Evolutionary conservation across 1,284 basidiomycete species (phyloP).

Genomic region (Ceratobasidium papillatum): DNA sequence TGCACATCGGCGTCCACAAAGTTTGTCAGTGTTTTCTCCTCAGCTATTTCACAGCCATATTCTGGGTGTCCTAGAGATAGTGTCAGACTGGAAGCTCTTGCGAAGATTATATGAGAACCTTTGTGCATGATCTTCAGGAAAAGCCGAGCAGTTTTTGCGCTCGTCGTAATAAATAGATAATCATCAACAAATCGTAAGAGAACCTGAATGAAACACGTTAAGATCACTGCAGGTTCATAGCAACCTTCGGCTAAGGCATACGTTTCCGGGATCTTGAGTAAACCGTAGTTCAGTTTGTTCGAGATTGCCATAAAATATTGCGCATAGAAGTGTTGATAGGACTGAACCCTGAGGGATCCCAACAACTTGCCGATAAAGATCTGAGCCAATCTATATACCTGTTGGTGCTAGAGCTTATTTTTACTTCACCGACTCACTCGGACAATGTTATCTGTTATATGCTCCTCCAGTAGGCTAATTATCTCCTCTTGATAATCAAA

Average conservation of each 20-base stretch:
- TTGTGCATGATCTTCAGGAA: constrained; percentile 85
- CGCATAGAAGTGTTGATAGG: constrained; percentile 88
- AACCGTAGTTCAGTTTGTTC: constrained; percentile 73
- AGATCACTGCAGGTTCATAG: neutral
- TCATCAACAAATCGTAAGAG: constrained; percentile 92
- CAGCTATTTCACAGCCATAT: constrained; percentile 91
- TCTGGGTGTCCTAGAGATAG: constrained; percentile 77
- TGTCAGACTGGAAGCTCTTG: neutral
- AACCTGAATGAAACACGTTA: constrained; percentile 58
- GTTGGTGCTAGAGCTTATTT: neutral
- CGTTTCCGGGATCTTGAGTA: constrained; percentile 66
- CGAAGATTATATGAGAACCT: constrained; percentile 63
- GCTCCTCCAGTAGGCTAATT: constrained; percentile 81
- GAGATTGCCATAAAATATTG: constrained; percentile 92
- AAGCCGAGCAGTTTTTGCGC: constrained; percentile 64
- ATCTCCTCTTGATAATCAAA: constrained; percentile 67
- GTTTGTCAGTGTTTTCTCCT: constrained; percentile 89
- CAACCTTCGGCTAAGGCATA: constrained; percentile 53
- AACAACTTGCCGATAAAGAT: constrained; percentile 84
- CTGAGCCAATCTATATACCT: constrained; percentile 68
- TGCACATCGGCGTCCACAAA: constrained; percentile 67
- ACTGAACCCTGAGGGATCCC: constrained; percentile 98
- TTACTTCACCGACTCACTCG: constrained; percentile 62
- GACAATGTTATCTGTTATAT: constrained; percentile 91
- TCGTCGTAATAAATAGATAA: constrained; percentile 88